A percentile compares a stretch with the other conserved stretches of the same genome.
These are phyloP conservation scores for Syncephalis fuscata DNA, from an alignment of 371 early-diverging fungal species.

Conservation along the genomic window DNA sequence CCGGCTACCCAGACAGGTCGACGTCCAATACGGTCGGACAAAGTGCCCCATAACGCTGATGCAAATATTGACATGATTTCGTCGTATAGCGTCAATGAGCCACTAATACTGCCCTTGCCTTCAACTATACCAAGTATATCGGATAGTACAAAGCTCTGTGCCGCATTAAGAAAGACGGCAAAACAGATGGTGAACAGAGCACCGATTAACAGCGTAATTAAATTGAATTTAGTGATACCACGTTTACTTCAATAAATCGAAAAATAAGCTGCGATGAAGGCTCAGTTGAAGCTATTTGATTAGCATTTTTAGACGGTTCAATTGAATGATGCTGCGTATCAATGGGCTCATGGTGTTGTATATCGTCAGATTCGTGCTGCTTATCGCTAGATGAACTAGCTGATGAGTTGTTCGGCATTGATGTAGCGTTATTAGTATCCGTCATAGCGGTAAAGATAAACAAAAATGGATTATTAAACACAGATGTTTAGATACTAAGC, in stretches of 20 bases:
- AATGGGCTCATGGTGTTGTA: too few relatives aligned
- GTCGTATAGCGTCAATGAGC: conserved; percentile 32
- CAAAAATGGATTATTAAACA: too few relatives aligned
- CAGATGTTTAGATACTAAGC: too few relatives aligned
- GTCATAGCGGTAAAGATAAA: too few relatives aligned
- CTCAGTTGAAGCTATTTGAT: too few relatives aligned
- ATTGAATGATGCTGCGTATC: too few relatives aligned
- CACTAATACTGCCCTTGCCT: conserved; percentile 11
- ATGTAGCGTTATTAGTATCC: too few relatives aligned
- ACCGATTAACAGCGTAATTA: conserved; percentile 28
- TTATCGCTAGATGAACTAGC: too few relatives aligned
- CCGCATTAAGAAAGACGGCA: conserved; percentile 28
- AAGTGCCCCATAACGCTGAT: conserved; percentile 30
- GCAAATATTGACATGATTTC: conserved; percentile 31
- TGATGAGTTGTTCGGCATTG: too few relatives aligned
- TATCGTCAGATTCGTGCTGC: too few relatives aligned
- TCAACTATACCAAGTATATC: conserved; percentile 6
- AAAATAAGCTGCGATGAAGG: conserved; percentile 1
- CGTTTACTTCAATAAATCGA: conserved; percentile 17
- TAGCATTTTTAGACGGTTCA: too few relatives aligned
- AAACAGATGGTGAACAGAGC: conserved; percentile 32
- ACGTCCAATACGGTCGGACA: conserved; percentile 28
- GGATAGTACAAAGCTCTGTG: conserved; percentile 14
- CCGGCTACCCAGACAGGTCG: conserved; percentile 25
- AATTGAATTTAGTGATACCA: conserved; percentile 23